Conservation (phyloP, 495 filamentous ascomycete species). For the Penicillium manginii region DNA sequence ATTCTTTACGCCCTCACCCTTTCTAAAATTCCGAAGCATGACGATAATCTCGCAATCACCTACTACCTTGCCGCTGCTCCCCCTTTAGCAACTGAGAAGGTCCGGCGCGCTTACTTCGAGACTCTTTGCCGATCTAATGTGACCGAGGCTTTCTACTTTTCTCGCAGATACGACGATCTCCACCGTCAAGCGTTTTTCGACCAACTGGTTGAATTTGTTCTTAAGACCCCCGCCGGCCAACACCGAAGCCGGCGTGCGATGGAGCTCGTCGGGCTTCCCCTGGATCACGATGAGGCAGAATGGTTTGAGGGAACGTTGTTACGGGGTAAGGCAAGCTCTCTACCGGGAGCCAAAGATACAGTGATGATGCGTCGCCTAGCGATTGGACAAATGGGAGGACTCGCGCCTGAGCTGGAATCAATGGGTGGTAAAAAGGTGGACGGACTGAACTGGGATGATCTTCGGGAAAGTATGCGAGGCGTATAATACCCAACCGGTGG, state of each 20-base stretch:
- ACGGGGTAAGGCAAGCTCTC: slow-evolving; percentile 61
- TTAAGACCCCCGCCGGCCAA: slow-evolving; percentile 48
- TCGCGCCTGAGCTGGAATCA: slow-evolving; percentile 42
- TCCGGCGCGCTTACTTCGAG: slow-evolving; percentile 65
- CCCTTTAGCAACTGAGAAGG: slow-evolving; percentile 59
- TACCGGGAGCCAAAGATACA: slow-evolving; percentile 67
- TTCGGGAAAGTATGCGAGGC: slow-evolving; percentile 42
- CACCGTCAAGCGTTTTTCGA: slow-evolving; percentile 66
- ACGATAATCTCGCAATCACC: slow-evolving; percentile 68
- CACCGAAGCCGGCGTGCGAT: slow-evolving; percentile 58
- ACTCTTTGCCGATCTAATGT: slow-evolving; percentile 68
- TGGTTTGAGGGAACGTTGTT: slow-evolving; percentile 72
- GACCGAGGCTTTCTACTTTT: slow-evolving; percentile 74
- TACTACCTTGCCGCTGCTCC: slow-evolving; percentile 77
- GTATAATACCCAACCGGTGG: slow-evolving; percentile 23
- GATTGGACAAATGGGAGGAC: slow-evolving; percentile 50
- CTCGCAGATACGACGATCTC: slow-evolving; percentile 62
- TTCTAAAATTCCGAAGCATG: slow-evolving; percentile 57
- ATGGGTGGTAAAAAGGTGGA: slow-evolving; percentile 53
- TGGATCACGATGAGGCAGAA: slow-evolving; percentile 66
- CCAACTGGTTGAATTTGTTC: slow-evolving; percentile 65
- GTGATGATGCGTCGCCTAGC: slow-evolving; percentile 69
- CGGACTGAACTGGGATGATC: slow-evolving; percentile 57
- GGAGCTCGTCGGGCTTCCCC: slow-evolving; percentile 72
- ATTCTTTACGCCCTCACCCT: slow-evolving; percentile 71